Conservation (phyloP, 192 early-diverging fungal genomes). For the Chytriomyces hyalinus region DNA sequence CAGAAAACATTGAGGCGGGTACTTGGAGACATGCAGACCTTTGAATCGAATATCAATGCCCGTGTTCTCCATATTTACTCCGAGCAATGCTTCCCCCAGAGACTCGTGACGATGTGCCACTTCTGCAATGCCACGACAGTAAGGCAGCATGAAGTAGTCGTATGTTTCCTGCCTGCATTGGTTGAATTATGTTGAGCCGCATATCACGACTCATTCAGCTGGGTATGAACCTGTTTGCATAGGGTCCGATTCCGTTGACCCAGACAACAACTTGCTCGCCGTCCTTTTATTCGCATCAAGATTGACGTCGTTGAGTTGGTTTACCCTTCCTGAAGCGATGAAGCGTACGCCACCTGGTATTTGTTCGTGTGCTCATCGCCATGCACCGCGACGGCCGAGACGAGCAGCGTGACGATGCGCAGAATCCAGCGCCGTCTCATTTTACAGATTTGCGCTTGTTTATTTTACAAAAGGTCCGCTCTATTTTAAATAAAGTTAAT, state of each 20-base stretch:
- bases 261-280: slow-evolving; percentile 63
- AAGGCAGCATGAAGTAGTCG: slow-evolving; percentile 74
- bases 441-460: neutral
- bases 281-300: slow-evolving; percentile 16
- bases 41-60: slow-evolving; percentile 73
- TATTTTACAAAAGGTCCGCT: too few species aligned
- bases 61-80: slow-evolving; percentile 74
- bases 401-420: neutral
- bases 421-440: neutral
- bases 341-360: slow-evolving; percentile 21
- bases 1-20: slow-evolving; percentile 1
- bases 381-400: neutral
- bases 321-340: too few species aligned
- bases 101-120: slow-evolving; percentile 76
- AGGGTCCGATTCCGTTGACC: slow-evolving; percentile 31
- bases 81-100: slow-evolving; percentile 77
- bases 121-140: slow-evolving; percentile 63
- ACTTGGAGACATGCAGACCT: slow-evolving; percentile 40
- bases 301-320: too few species aligned
- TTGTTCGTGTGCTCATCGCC: slow-evolving; percentile 42
- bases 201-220: neutral
- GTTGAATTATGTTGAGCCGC: neutral
- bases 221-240: slow-evolving; percentile 48
- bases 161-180: slow-evolving; percentile 74
- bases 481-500: too few species aligned